Evolutionary conservation across 139 green algal species (phyloP).

Genomic region (Chlorella sorokiniana): DNA sequence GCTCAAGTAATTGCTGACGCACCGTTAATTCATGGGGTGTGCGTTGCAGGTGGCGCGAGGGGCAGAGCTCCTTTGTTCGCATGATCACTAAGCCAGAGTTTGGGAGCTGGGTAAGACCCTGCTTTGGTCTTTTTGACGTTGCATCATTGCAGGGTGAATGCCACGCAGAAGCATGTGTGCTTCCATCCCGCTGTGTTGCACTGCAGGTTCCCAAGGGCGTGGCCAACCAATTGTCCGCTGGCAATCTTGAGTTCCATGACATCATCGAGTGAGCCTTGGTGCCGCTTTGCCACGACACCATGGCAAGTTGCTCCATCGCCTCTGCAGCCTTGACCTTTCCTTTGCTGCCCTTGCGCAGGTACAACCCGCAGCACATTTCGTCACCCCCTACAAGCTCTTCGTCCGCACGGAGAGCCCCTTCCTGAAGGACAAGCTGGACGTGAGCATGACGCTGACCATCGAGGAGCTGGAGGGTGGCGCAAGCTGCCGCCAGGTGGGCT

Average conservation of each 20-base stretch:
- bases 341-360: conserved; percentile 5
- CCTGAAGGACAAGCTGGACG: conserved; percentile 39
- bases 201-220: conserved; percentile 27
- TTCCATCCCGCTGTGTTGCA: neutral
- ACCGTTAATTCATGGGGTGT: too few relatives aligned
- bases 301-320: neutral
- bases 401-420: conserved; percentile 43
- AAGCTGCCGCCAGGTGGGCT: conserved; percentile 35
- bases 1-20: conserved; percentile 22
- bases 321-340: too few relatives aligned
- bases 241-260: conserved; percentile 22
- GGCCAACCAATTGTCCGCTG: neutral
- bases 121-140: neutral
- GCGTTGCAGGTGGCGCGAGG: conserved; percentile 22
- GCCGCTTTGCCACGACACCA: neutral
- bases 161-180: neutral
- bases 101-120: conserved; percentile 33
- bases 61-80: conserved; percentile 27
- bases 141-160: neutral
- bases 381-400: conserved; percentile 35
- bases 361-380: conserved; percentile 32
- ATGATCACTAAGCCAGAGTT: conserved; percentile 54
- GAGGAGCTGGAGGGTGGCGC: conserved; percentile 32
- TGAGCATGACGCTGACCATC: conserved; percentile 36
- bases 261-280: neutral